Percentiles rank a stretch among this genome's conserved stretches.
phyloP scores from a whole-genome alignment of 176 grass and related monocot species.

The Pharus latifolius region DNA sequence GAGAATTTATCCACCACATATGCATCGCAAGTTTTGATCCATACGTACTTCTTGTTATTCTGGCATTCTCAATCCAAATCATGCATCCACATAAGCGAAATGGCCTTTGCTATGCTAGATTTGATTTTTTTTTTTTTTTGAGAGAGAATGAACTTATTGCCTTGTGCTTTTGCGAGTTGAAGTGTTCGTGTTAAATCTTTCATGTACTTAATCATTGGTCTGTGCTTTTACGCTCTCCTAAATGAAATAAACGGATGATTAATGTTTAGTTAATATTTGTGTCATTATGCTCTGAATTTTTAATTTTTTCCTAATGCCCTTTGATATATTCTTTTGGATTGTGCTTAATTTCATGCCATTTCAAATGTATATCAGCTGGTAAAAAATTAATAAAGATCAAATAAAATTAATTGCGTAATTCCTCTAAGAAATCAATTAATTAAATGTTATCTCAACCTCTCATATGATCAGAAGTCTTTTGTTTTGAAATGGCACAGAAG shows the following conservation, averaged over 20 bases:
- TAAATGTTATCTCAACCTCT: background rate
- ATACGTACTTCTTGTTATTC: background rate
- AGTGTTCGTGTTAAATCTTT: background rate
- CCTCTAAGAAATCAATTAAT: no score
- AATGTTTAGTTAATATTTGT: no score
- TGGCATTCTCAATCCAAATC: conserved; percentile 27
- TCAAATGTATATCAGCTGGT: no score
- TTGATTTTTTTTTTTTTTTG: background rate
- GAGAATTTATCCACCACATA: conserved; percentile 7
- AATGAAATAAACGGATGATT: no score
- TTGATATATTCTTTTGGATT: no score
- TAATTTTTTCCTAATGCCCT: no score
- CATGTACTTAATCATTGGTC: no score
- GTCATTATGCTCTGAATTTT: no score
- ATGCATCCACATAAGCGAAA: background rate
- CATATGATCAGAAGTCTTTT: background rate
- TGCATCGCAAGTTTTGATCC: conserved; percentile 20
- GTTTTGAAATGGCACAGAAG: background rate
- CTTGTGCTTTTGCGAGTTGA: background rate
- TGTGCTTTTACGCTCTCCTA: no score
- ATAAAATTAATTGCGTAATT: no score
- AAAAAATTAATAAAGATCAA: no score
- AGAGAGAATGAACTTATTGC: background rate
- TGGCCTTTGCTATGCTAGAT: background rate
- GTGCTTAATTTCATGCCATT: no score